Base-by-base conservation (phyloP, 208 protist genomes). In the Trypanosoma brucei region DNA sequence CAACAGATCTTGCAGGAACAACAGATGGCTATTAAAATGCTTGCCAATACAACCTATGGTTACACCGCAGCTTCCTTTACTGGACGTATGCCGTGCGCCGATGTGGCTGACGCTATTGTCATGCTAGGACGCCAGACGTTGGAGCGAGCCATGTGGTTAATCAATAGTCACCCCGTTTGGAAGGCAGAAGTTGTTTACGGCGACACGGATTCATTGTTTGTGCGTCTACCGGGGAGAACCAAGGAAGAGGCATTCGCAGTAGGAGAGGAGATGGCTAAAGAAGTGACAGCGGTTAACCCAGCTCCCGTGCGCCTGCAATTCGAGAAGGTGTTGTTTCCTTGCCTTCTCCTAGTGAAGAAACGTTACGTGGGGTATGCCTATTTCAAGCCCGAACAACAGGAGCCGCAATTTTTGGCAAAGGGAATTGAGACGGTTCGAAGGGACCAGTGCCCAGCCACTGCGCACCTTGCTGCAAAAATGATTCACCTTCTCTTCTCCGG, bases 181-280 rank as follows among this genome's bases (percentile, higher is more conserved):
- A 75, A 98, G 60, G 96, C 98, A 0, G 77, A 92, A 37, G 98
- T 99, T 40, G 91, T 99, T 34, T 99, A 99, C 74, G 98, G 98
- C 64, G 98, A 99, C 80, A 99, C 98, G 3, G 98, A 99, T 79
- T 99, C 98, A 1, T 86, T 99, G 31, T 99, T 99, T 94, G 94
- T 98, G 38, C 76, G 84, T 7, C 64, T 89, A 37, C 72, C 73
- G 2, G 81, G 78, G 11, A 71, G 82, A 45, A 88, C 63, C 30
- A 70, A 73, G 54, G 59, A 62, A 30, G 89, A 94, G 62, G 84
- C 82, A 1, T 92, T 89, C 63, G 56, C 33, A 39, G 44, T 96
- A 36, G 89, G 79, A 13, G 66, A 79, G 37, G 67, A 76, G 46
- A 97, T 96, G 67, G 88, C 95, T 34, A 59, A 73, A 34, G 90